Evolutionary conservation across 345 rosid genomes (phyloP), one percentile per base, ranked within the genome.

Genomic region (Gossypium sturtianum): DNA sequence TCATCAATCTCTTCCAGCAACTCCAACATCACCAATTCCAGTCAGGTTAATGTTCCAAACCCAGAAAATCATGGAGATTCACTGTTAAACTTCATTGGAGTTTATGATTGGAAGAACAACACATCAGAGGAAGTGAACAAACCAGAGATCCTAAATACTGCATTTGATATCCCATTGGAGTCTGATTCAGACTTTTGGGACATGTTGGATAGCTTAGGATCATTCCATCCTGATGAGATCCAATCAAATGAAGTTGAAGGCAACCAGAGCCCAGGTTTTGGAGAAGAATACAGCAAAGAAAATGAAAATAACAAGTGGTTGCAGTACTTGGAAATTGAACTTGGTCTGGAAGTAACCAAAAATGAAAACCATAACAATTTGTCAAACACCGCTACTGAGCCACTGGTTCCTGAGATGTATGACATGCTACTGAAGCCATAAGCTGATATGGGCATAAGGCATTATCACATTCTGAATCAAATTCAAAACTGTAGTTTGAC

Each of bases 161-260:
- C 1, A 13, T 9, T 72, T 2, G 81, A 85, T 7, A 86, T 88
- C 70, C 90, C 92, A 1, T 85, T 86, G 10, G 95, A 86, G 72
- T 68, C 82, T 1, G 94, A 88, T 80, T 56, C 64, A 9, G 94
- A 94, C 51, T 88, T 92, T 43, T 94, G 98, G 97, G 77, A 84
- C 75, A 85, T 82, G 89, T 70, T 91, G 6, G 96, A 90, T 66
- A 72, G 70, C 80, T 79, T 89, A 70, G 84, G 65, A 62, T 38
- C 81, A 43, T 63, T 76, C 44, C 79, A 81, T 61, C 58, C 78
- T 3, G 69, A 60, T 52, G 75, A 27, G 45, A 41, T 49, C 23
- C 83, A 82, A 47, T 38, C 57, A 3, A 38, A 57, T 52, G 63
- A 70, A 34, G 61, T 25, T 15, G 83, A 77, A 20, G 81, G 61